Base-by-base conservation (phyloP, 305 asterid species). In the Solanum hybrid region DNA sequence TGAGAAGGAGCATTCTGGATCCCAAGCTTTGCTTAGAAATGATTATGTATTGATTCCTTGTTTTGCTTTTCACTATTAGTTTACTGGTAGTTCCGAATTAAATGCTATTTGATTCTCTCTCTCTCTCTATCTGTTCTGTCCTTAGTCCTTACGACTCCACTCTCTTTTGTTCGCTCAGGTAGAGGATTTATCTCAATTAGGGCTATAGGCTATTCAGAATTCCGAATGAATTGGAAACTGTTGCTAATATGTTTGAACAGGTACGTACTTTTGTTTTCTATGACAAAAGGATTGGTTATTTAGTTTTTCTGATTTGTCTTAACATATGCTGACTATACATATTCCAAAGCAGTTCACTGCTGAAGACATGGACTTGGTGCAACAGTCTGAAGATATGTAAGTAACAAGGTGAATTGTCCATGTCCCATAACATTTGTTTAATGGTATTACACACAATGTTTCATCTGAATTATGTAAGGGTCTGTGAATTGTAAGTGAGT, bases 371-470 rank as follows among this genome's bases (percentile, higher is more conserved):
- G 73, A 46, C 80, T 89, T 90, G 89, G 93, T 93, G 89, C 90
- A 93, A 86, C 93, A 93, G 89, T 94, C 93, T 9, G 95, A 94
- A 89, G 93, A 93, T 90, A 90, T 89, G 91, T 91, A 29, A 89
- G 86, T 57, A 90, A 89, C 64, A 91, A 91, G 93, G 92, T 92
- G 82, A 81, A 39, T 39, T 40, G n/a, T 40, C 85, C 86, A 81
- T 81, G 35, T 39, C 61, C 20, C 10, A n/a, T 81, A 12, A 13
- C 36, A 81, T 39, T 39, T 24, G 8, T n/a, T 81, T 26, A 26
- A 36, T 39, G 67, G 67, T 26, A 24, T 39, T 81, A 39, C n/a
- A 24, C 35, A 11, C 22, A 10, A 80, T 80, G 64, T 73, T 73
- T 24, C 4, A 37, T 37, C 86, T 36, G 86, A 76, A 76, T 76